A percentile compares a stretch with the other conserved stretches of the same genome.
These are phyloP conservation scores for Diaporthe eres DNA, from an alignment of 2,329 filamentous ascomycete species.

Conservation along the genomic window DNA sequence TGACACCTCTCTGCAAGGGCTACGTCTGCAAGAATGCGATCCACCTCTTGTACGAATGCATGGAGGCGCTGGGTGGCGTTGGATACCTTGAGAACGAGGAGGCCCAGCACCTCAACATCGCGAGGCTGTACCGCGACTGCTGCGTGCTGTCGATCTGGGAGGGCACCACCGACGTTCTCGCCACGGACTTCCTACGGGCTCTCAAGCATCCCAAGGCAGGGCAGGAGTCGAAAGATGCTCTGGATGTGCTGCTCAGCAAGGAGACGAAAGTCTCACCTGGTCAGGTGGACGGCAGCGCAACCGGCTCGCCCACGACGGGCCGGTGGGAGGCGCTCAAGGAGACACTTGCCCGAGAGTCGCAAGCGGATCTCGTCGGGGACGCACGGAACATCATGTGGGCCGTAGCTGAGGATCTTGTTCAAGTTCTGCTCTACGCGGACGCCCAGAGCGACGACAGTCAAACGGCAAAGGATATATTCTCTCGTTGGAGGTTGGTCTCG, in stretches of 20 bases:
- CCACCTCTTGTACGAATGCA: slow-evolving; percentile 66
- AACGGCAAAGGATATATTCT: neutral
- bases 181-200: slow-evolving; percentile 63
- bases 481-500: neutral
- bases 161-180: slow-evolving; percentile 80
- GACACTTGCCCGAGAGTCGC: neutral
- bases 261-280: too few species aligned
- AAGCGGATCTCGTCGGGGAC: neutral
- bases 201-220: slow-evolving; percentile 56
- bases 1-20: slow-evolving; percentile 74
- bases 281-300: neutral
- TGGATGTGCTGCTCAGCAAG: neutral
- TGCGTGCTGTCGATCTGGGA: slow-evolving; percentile 71
- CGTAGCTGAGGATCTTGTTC: neutral
- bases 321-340: neutral
- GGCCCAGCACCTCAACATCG: slow-evolving; percentile 75
- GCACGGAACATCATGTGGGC: neutral
- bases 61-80: slow-evolving; percentile 76
- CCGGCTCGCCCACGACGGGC: too few species aligned
- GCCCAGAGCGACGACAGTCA: neutral
- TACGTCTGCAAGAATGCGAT: slow-evolving; percentile 66
- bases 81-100: slow-evolving; percentile 75
- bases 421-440: neutral
- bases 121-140: slow-evolving; percentile 75
- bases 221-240: neutral